Evolutionary conservation across 2,329 filamentous ascomycete species (phyloP).

Genomic region (Penicillium sp.): DNA sequence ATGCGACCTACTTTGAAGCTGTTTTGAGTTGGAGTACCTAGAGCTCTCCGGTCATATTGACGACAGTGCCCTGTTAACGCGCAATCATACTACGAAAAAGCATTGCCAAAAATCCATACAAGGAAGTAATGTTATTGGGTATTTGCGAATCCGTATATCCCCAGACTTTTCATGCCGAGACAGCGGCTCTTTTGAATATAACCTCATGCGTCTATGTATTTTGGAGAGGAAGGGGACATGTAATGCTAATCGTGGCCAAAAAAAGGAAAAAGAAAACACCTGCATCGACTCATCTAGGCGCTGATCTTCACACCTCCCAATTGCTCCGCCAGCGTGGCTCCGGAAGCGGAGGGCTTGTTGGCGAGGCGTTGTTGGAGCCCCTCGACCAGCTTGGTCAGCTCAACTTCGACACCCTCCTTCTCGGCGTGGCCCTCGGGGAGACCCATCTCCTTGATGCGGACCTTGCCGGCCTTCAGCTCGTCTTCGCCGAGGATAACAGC

Average conservation of each 20-base stretch:
- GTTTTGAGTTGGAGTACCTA: background rate
- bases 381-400: slow-evolving; percentile 43
- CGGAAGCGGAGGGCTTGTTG: slow-evolving; percentile 19
- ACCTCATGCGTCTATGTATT: background rate
- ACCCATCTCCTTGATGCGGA: slow-evolving; percentile 84
- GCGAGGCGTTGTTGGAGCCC: slow-evolving; percentile 27
- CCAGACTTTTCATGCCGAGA: background rate
- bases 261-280: background rate
- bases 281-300: background rate
- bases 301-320: slow-evolving; percentile 22
- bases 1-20: background rate
- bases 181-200: background rate
- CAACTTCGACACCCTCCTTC: slow-evolving; percentile 79
- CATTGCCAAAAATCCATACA: background rate
- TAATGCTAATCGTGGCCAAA: background rate
- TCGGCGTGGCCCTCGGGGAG: slow-evolving; percentile 79
- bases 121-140: slow-evolving; percentile 10
- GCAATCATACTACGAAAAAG: background rate
- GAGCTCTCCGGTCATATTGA: too few relatives aligned
- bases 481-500: slow-evolving; percentile 89
- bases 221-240: background rate
- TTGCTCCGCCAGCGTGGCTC: slow-evolving; percentile 23
- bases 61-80: too few relatives aligned
- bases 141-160: slow-evolving; percentile 5
- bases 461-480: slow-evolving; percentile 77